Base-by-base conservation (phyloP, 768 basidiomycete species). In the Paxillus rubicundulus region DNA sequence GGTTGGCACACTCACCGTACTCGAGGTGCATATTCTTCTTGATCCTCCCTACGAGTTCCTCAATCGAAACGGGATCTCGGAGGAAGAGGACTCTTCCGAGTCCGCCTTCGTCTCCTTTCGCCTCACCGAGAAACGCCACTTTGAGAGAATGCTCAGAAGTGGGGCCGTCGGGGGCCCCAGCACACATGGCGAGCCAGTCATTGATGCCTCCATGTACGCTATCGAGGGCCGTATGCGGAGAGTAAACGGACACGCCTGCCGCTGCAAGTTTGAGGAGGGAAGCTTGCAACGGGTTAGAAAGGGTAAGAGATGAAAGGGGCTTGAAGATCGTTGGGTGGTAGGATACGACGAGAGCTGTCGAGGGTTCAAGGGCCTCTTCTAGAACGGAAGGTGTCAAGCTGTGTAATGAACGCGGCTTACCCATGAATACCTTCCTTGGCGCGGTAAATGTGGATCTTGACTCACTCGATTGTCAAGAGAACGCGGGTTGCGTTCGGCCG, bases 271-370 rank as follows among this genome's bases (percentile, higher is more conserved):
- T 79, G 5, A 98, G 79, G 20, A 98, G 77, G 4, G 87, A 88
- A 2, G 80, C 68, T 71, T 96, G 93, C 9, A 98, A 74, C 0
- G 92, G 82, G 56, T 86, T 86, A 37, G 81, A 67, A 50, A 95
- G 79, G 0, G 89, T 94, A 55, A 98, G 56, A 24, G 91, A 84
- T 38, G 85, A 73, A 45, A 94, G 72, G 9, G 83, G 84, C 41
- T 74, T 79, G 77, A 93, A 94, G 59, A 94, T 87, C 2, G 89
- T 80, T 5, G 92, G 88, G 68, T 94, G 93, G 72, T 95, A 95
- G 20, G 88, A 75, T 13, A 96, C 75, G 55, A 95, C 85, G 48
- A 85, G 77, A 8, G 82, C 79, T 1, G 85, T 78, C 17, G 80
- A 77, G 1, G 77, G 74, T 3, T 77, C 69, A 27, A 92, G 67